Evolutionary conservation across 305 asterid species (phyloP), one percentile per base, ranked within the genome.

Genomic region (Vinca major): DNA sequence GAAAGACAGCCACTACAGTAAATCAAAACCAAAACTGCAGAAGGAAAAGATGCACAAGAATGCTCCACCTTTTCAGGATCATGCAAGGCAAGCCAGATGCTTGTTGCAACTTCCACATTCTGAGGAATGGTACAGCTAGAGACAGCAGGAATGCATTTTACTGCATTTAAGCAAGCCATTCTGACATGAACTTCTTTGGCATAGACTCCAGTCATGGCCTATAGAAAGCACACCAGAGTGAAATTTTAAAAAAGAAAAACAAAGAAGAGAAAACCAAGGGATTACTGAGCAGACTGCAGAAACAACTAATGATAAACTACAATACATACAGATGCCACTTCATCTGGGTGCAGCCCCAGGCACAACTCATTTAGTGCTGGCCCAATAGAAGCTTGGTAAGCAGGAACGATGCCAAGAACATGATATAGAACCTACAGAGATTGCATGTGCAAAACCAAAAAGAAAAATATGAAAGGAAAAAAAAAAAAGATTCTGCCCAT

Each of bases 41-140:
- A 56, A 20, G 37, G 8, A 61, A 1, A n/a, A 10, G 49, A 41
- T 13, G 19, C 8, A 65, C 63, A 47, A 66, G 65, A 69, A 58
- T 47, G 68, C 58, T 37, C 39, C 56, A 90, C 98, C 97, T 94
- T 94, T 58, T 91, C 99, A 1, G 86, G 78, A 74, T 94, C 99
- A 79, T 94, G 99, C 77, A 91, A 79, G 70, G 97, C 99, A 83
- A 94, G 96, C 99, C 99, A 94, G 72, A 94, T 82, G 88, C 86
- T 82, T 71, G 96, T 94, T 40, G 97, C 97, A 78, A 91, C 83
- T 79, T 94, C 96, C 65, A 86, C 88, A 78, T 84, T 82, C 74
- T 88, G 89, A 69, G 97, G 96, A 78, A 89, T 79, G 51, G 95
- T 80, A 76, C 86, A 87, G 78, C 86, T 82, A 79, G 97, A 84